These are phyloP conservation scores for Protostelium mycophagum DNA, from an alignment of 78 protist genomes.

Conservation along the genomic window DNA sequence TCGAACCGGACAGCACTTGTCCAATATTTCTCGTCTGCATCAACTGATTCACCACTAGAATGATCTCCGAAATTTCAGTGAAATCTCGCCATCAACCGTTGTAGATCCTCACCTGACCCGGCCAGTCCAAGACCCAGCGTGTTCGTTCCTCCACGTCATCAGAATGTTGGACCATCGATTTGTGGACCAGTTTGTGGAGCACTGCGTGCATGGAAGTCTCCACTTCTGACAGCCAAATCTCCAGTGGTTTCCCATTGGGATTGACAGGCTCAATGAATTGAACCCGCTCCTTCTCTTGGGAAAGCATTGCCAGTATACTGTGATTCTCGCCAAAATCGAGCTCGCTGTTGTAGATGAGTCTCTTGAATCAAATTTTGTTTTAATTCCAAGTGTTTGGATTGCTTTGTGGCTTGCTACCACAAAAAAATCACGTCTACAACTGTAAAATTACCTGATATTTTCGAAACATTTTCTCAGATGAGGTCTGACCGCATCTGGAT, in stretches of 20 bases:
- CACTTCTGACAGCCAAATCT: not conserved
- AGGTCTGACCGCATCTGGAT: conserved; percentile 69
- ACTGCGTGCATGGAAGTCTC: not conserved
- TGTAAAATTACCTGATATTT: conserved; percentile 73
- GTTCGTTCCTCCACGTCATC: not conserved
- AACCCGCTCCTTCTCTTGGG: conserved; percentile 6
- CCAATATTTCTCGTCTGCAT: not conserved
- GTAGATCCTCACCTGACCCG: not conserved
- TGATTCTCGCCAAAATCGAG: conserved; percentile 32
- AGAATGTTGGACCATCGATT: not conserved
- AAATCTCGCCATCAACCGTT: too few species aligned
- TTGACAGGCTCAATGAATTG: not conserved
- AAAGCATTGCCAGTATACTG: conserved; percentile 63
- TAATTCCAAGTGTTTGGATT: conserved; percentile 68
- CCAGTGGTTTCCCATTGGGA: not conserved
- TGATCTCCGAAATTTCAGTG: not conserved
- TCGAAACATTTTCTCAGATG: conserved; percentile 96
- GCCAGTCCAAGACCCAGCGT: not conserved
- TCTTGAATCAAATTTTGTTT: conserved; percentile 79
- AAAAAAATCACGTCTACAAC: conserved; percentile 32
- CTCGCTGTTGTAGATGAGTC: conserved; percentile 57
- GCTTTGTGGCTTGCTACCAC: conserved; percentile 30
- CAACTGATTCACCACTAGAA: not conserved
- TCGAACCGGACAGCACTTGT: not conserved
- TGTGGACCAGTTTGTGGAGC: not conserved